These are phyloP conservation scores for Pseudogymnoascus verrucosus DNA, from an alignment of 2,329 filamentous ascomycete genomes.

Conservation along the genomic window DNA sequence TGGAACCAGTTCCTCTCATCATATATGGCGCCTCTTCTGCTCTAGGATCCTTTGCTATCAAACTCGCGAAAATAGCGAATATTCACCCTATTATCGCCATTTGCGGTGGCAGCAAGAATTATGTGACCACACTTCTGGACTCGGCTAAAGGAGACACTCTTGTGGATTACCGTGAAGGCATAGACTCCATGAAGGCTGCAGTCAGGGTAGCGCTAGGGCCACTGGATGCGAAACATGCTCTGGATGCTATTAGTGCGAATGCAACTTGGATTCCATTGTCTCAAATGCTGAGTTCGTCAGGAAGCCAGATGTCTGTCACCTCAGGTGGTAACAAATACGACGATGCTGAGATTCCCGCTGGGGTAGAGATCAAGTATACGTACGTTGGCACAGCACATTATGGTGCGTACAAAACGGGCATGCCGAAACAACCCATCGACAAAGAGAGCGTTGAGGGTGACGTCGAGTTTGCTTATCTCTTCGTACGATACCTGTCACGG, in stretches of 20 bases:
- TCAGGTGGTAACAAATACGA: neutral
- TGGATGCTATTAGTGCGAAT: conserved; percentile 24
- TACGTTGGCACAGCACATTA: conserved; percentile 20
- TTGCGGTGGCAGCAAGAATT: conserved; percentile 40
- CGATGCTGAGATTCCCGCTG: neutral
- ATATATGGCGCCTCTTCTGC: conserved; percentile 24
- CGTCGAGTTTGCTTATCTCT: conserved; percentile 22
- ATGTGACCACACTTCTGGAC: conserved; percentile 42
- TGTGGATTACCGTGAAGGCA: conserved; percentile 47
- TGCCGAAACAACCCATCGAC: conserved; percentile 14
- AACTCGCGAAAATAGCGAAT: conserved; percentile 38
- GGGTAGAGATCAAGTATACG: conserved; percentile 17
- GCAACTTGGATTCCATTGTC: conserved; percentile 23
- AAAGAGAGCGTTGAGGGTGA: conserved; percentile 15
- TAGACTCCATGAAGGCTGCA: conserved; percentile 31
- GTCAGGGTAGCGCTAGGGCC: conserved; percentile 22
- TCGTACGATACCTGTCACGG: conserved; percentile 23
- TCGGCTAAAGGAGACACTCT: conserved; percentile 43
- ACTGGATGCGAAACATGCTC: conserved; percentile 22
- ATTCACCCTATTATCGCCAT: conserved; percentile 53
- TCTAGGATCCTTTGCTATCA: conserved; percentile 46
- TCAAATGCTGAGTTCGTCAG: neutral
- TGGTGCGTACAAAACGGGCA: conserved; percentile 9
- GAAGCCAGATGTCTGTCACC: neutral
- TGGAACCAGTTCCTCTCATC: conserved; percentile 17